phyloP scores from a whole-genome alignment of 495 filamentous ascomycete genomes.

The Apodospora peruviana region DNA sequence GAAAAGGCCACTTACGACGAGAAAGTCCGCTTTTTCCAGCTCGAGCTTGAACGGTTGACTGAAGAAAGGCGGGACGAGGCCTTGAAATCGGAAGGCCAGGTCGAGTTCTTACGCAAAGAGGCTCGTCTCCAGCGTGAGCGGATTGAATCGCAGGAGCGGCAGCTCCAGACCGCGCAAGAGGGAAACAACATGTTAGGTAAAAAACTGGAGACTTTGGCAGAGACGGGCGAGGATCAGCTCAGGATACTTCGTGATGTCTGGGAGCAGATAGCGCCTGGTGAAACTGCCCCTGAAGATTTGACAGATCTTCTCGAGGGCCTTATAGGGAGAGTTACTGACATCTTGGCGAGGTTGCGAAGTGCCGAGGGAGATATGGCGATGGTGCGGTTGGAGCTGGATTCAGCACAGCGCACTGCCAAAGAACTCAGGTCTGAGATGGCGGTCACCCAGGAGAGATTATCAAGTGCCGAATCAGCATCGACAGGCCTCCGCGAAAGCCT shows the following conservation, averaged over 20 bases:
- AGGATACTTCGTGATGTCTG: constrained; percentile 58
- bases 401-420: constrained; percentile 26
- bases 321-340: constrained; percentile 54
- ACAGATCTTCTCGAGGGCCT: constrained; percentile 57
- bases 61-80: constrained; percentile 52
- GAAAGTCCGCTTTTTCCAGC: constrained; percentile 60
- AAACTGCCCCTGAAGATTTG: constrained; percentile 51
- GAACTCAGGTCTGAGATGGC: constrained; percentile 36
- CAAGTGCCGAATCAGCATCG: constrained; percentile 35
- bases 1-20: constrained; percentile 65
- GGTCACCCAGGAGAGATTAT: constrained; percentile 42
- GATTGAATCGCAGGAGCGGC: constrained; percentile 45
- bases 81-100: constrained; percentile 50
- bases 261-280: constrained; percentile 53
- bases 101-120: constrained; percentile 52
- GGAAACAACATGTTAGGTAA: constrained; percentile 43
- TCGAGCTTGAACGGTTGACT: constrained; percentile 59
- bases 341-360: constrained; percentile 38
- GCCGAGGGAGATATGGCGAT: constrained; percentile 38
- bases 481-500: constrained; percentile 44
- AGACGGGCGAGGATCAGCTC: constrained; percentile 46
- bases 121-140: constrained; percentile 49
- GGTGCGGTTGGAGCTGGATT: constrained; percentile 40
- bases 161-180: constrained; percentile 50
- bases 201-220: constrained; percentile 41